phyloP scores from a whole-genome alignment of 495 filamentous ascomycete species.

The Sporormia fimetaria region DNA sequence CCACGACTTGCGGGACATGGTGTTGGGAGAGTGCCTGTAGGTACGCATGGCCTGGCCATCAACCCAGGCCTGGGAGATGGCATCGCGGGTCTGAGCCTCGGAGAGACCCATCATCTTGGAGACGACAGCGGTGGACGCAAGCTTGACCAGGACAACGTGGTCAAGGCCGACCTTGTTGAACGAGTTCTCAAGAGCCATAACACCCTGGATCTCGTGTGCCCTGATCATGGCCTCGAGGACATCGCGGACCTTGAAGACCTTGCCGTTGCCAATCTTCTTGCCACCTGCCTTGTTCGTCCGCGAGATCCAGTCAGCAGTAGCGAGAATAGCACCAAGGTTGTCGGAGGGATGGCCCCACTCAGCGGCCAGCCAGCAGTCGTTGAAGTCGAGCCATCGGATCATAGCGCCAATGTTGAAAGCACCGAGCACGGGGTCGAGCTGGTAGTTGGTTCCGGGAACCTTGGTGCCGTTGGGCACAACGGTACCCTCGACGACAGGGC shows the following conservation, averaged over 20 bases:
- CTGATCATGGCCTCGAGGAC: slow-evolving; percentile 98
- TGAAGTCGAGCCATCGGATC: slow-evolving; percentile 99
- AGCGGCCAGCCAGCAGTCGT: slow-evolving; percentile 98
- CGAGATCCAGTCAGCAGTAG: slow-evolving; percentile 93
- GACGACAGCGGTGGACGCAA: slow-evolving; percentile 87
- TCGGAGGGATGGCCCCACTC: slow-evolving; percentile 98
- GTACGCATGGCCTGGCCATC: slow-evolving; percentile 93
- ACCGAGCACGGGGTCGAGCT: slow-evolving; percentile 87
- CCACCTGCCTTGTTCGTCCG: slow-evolving; percentile 88
- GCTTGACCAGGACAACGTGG: slow-evolving; percentile 96
- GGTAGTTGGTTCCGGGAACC: slow-evolving; percentile 84
- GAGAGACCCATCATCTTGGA: slow-evolving; percentile 84
- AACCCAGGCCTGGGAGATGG: slow-evolving; percentile 92
- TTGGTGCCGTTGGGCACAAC: slow-evolving; percentile 85
- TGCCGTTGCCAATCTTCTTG: slow-evolving; percentile 70
- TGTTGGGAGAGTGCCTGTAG: slow-evolving; percentile 94
- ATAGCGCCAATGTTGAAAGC: slow-evolving; percentile 98
- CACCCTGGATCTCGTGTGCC: slow-evolving; percentile 98
- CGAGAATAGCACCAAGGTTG: slow-evolving; percentile 90
- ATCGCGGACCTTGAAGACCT: slow-evolving; percentile 74
- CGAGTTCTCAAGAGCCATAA: slow-evolving; percentile 90
- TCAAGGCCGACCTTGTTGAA: slow-evolving; percentile 97
- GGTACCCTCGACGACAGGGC: slow-evolving; percentile 86
- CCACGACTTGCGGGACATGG: slow-evolving; percentile 99
- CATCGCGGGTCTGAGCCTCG: slow-evolving; percentile 86